Conservation (phyloP, 352 stramenopile species). For the Vaucheria bursata region DNA sequence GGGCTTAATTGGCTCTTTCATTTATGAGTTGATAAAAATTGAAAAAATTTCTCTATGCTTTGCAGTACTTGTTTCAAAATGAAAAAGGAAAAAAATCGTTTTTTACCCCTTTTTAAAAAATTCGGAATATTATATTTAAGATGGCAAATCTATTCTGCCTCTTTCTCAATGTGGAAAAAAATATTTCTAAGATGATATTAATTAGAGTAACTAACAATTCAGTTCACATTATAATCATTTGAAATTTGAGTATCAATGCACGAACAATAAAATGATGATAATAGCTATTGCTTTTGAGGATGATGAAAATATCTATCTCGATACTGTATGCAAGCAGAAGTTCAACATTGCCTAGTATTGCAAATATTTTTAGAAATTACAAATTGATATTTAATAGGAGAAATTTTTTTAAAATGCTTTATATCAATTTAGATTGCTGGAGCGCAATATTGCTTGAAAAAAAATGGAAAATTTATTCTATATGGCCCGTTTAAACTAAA, state of each 20-base stretch:
- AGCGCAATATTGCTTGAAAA: background rate
- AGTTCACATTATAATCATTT: background rate
- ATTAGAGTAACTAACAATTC: no score
- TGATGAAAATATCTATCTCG: background rate
- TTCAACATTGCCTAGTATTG: background rate
- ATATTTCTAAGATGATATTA: no score
- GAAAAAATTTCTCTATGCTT: background rate
- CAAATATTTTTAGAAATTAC: background rate
- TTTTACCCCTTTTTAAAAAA: background rate
- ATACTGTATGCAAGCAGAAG: background rate
- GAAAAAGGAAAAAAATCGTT: background rate
- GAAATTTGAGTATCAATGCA: background rate
- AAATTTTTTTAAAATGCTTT: background rate
- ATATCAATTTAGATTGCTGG: background rate
- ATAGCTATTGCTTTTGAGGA: background rate
- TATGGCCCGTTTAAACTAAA: background rate
- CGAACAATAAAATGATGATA: background rate
- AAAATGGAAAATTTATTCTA: background rate
- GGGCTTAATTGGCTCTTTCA: background rate
- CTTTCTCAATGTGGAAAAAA: no score
- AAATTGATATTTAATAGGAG: background rate
- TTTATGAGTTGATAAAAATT: background rate
- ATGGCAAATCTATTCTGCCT: background rate
- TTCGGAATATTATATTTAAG: background rate
- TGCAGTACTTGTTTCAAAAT: background rate